Percentiles rank a stretch among this genome's conserved stretches.
Evolutionary conservation across 164 flowering plant genomes (phyloP).

Genomic region (Liquidambar formosana): DNA sequence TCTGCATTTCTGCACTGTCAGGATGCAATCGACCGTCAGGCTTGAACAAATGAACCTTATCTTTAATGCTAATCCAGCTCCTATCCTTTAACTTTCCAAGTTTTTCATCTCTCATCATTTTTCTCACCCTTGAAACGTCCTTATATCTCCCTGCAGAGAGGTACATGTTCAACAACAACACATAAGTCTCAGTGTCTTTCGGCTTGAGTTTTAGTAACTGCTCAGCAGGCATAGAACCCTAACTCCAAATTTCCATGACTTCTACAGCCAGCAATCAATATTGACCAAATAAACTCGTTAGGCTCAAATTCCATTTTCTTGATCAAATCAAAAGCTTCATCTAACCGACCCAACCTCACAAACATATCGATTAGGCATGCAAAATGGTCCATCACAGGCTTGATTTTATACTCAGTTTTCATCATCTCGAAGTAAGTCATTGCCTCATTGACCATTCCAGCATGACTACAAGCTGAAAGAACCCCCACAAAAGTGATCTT

Average conservation of each 20-base stretch:
- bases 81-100: constrained; percentile 48
- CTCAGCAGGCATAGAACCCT: constrained; percentile 78
- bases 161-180: constrained; percentile 64
- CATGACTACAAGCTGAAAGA: constrained; percentile 87
- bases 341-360: constrained; percentile 68
- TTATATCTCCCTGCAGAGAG: constrained; percentile 62
- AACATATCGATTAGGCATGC: constrained; percentile 75
- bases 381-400: constrained; percentile 78
- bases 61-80: constrained; percentile 80
- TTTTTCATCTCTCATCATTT: constrained; percentile 62
- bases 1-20: constrained; percentile 31
- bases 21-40: constrained; percentile 35
- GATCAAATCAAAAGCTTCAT: constrained; percentile 72
- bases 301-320: constrained; percentile 63
- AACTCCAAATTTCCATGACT: constrained; percentile 66
- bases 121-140: constrained; percentile 67
- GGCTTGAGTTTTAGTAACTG: constrained; percentile 68
- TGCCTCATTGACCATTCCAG: constrained; percentile 75
- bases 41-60: constrained; percentile 60
- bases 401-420: constrained; percentile 61
- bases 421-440: constrained; percentile 66
- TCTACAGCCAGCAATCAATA: constrained; percentile 73
- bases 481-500: constrained; percentile 80
- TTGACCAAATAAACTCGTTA: constrained; percentile 73
- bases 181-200: constrained; percentile 58